Percentiles rank a stretch among this genome's conserved stretches.
These are phyloP conservation scores for Cynanchum wilfordii DNA, from an alignment of 257 asterid species.

Conservation along the genomic window DNA sequence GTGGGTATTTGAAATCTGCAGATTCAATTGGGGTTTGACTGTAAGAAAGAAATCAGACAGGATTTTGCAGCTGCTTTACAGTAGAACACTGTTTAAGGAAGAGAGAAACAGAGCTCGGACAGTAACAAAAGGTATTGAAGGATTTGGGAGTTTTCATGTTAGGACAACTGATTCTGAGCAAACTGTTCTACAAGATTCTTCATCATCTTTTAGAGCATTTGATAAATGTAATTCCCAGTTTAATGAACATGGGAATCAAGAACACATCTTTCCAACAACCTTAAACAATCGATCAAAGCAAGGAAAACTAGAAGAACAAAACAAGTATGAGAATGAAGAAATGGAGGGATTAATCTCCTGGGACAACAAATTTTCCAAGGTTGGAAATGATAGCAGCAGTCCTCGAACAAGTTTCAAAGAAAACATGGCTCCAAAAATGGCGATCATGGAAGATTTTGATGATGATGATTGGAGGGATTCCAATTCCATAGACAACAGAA, in stretches of 20 bases:
- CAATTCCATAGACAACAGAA: constrained; percentile 18
- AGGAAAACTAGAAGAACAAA: not conserved
- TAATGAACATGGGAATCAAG: constrained; percentile 31
- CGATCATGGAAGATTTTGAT: constrained; percentile 12
- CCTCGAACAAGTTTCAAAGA: constrained; percentile 36
- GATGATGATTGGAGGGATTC: constrained; percentile 20
- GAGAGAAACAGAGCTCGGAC: constrained; percentile 67
- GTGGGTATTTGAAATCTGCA: constrained; percentile 21
- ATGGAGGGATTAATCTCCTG: constrained; percentile 17
- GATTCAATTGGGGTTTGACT: constrained; percentile 76
- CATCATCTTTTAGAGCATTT: constrained; percentile 36
- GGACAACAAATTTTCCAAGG: not conserved
- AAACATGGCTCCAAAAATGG: constrained; percentile 36
- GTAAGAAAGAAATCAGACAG: constrained; percentile 69
- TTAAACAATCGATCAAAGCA: constrained; percentile 17
- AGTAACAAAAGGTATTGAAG: constrained; percentile 73
- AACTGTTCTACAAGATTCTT: constrained; percentile 24
- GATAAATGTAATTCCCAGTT: constrained; percentile 56
- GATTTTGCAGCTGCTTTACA: constrained; percentile 57
- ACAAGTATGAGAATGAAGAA: constrained; percentile 2
- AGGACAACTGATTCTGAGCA: constrained; percentile 30
- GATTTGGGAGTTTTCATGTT: constrained; percentile 71
- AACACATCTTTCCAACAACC: constrained; percentile 19
- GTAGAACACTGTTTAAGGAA: constrained; percentile 56
- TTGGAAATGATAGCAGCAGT: not conserved